A percentile compares a stretch with the other conserved stretches of the same genome.
Conservation (phyloP, 495 filamentous ascomycete genomes). For the Talaromyces trachyspermus region DNA sequence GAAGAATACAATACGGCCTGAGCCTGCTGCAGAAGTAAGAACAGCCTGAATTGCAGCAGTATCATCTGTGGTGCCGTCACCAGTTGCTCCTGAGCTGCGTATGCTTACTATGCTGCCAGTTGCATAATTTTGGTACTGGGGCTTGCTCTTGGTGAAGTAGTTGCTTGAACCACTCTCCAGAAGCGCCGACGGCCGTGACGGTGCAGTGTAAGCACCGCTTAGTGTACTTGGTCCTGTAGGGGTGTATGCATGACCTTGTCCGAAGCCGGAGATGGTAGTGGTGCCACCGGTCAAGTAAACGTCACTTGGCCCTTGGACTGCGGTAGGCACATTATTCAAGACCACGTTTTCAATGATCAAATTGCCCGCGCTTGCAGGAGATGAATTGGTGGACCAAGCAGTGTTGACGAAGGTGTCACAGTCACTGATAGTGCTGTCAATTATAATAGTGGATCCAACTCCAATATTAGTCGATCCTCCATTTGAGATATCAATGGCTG, state of each 20-base stretch:
- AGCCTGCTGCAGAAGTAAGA: constrained; percentile 28
- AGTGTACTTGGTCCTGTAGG: constrained; percentile 33
- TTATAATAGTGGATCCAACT: constrained; percentile 43
- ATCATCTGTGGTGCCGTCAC: constrained; percentile 69
- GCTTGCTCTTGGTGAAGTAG: constrained; percentile 46
- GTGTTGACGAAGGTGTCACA: constrained; percentile 59
- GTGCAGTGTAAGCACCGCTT: constrained; percentile 30
- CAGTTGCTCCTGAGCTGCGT: constrained; percentile 50
- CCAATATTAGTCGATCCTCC: constrained; percentile 26
- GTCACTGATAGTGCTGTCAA: constrained; percentile 54
- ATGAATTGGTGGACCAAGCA: constrained; percentile 23
- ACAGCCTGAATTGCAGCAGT: constrained; percentile 41
- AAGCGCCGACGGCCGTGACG: constrained; percentile 29
- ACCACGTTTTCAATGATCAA: constrained; percentile 62
- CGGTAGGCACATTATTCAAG: constrained; percentile 52
- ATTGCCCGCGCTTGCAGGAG: constrained; percentile 41
- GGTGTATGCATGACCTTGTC: constrained; percentile 45
- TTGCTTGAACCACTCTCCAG: constrained; percentile 27
- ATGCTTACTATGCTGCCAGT: constrained; percentile 52
- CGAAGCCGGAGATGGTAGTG: constrained; percentile 47
- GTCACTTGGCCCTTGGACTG: constrained; percentile 46
- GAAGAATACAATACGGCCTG: constrained; percentile 42
- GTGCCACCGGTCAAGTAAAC: constrained; percentile 53
- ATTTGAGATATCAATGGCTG: constrained; percentile 40
- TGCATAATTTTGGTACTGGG: constrained; percentile 45